Percentiles rank a stretch among this genome's conserved stretches.
Conservation (phyloP, 257 asterid genomes). For the Solanum ahanhuiri region DNA sequence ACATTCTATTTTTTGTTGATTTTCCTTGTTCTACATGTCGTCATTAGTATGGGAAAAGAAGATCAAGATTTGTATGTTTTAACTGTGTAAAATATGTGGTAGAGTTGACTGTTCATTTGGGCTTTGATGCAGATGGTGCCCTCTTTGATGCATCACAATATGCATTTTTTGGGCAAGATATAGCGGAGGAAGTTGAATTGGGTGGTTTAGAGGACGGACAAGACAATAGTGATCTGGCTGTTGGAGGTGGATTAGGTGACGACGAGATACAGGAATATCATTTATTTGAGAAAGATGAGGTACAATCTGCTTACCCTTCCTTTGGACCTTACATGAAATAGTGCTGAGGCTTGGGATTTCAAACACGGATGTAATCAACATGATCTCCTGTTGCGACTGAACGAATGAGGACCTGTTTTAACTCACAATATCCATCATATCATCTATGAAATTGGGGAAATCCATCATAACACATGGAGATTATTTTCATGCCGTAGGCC, state of each 20-base stretch:
- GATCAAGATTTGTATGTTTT: background rate
- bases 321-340: background rate
- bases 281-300: slow-evolving; percentile 83
- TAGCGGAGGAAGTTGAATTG: slow-evolving; percentile 51
- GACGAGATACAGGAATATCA: slow-evolving; percentile 69
- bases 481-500: background rate
- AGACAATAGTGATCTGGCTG: slow-evolving; percentile 23
- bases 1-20: background rate
- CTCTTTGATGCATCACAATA: slow-evolving; percentile 80
- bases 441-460: background rate
- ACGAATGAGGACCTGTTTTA: background rate
- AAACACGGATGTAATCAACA: background rate
- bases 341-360: background rate
- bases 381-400: background rate
- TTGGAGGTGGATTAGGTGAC: slow-evolving; percentile 36
- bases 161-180: slow-evolving; percentile 67
- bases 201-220: slow-evolving; percentile 70
- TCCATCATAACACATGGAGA: background rate
- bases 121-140: slow-evolving; percentile 39
- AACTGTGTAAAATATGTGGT: background rate
- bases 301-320: background rate
- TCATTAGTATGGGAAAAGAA: background rate
- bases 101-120: background rate
- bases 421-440: background rate
- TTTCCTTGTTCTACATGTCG: background rate